Evolutionary conservation across 495 filamentous ascomycete species (phyloP), one percentile per base, ranked within the genome.

Genomic region (Penicillium subrubescens): DNA sequence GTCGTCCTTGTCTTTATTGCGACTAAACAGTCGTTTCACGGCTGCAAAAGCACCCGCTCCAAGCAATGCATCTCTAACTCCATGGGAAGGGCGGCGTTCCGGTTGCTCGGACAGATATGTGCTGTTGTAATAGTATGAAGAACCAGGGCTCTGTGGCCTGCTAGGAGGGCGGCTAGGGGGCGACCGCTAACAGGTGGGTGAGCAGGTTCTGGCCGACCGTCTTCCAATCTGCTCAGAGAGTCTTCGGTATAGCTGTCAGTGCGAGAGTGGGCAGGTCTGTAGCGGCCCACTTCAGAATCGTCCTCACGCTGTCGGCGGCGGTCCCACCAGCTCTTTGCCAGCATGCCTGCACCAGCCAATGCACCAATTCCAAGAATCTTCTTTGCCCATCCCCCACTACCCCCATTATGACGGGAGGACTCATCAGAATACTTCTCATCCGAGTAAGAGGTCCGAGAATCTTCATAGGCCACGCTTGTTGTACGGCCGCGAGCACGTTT

Each of bases 331-430:
- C 79, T 88, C 68, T 87, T 89, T 12, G 87, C 84, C 21, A 93
- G 74, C 19, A 86, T 83, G 21, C 85, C 86, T 43, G 84, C 90
- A 27, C 90, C 93, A 12, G 88, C 74, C 15, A 88, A 77, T 2
- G 89, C 92, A 15, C 86, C 89, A 29, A 87, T 83, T 60, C 86
- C 88, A 10, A 93, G 68, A 0, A 95, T 58, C 60, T 84, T 87
- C 69, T 89, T 86, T 67, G 87, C 84, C 76, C 89, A 85, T 14
- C 88, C 84, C n/a, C 56, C 86, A 12, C 85, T 83, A 41, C 71
- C 59, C 19, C 56, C 56, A 35, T 62, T 29, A 14, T 62, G 69
- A 58, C 79, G 71, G 51, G 81, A 71, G 25, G 60, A 66, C 50
- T 82, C 80, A 46, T 81, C 84, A 0, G 85, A 84, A 48, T 83